phyloP scores from a whole-genome alignment of 768 basidiomycete genomes.

The Saitozyma podzolica region DNA sequence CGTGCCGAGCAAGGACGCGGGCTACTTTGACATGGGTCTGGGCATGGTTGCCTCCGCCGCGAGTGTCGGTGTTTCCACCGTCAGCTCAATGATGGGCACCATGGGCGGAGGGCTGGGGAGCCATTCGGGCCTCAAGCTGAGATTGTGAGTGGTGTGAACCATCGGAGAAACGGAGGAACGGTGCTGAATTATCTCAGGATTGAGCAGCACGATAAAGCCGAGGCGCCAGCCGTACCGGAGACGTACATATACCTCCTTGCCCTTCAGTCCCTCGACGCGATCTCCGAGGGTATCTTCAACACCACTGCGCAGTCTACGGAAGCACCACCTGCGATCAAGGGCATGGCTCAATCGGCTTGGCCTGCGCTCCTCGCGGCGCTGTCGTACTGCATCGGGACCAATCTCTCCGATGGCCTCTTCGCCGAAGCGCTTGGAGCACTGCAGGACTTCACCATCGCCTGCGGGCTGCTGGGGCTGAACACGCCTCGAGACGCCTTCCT shows the following conservation, averaged over 20 bases:
- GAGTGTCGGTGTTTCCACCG: slow-evolving; percentile 77
- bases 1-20: slow-evolving; percentile 8
- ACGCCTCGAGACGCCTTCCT: slow-evolving; percentile 94
- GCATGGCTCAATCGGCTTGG: slow-evolving; percentile 86
- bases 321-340: slow-evolving; percentile 60
- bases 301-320: slow-evolving; percentile 52
- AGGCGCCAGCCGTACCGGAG: slow-evolving; percentile 89
- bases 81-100: slow-evolving; percentile 79
- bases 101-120: slow-evolving; percentile 70
- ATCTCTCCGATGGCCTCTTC: slow-evolving; percentile 88
- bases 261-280: slow-evolving; percentile 78
- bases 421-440: slow-evolving; percentile 78
- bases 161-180: slow-evolving; percentile 2
- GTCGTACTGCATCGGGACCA: slow-evolving; percentile 84
- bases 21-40: slow-evolving; percentile 49
- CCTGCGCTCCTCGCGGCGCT: slow-evolving; percentile 87
- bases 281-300: slow-evolving; percentile 81
- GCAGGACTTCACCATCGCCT: slow-evolving; percentile 80
- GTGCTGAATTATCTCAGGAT: slow-evolving; percentile 61
- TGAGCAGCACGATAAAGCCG: slow-evolving; percentile 96
- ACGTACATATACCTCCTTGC: slow-evolving; percentile 89
- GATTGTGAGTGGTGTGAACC: slow-evolving; percentile 65
- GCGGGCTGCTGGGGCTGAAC: slow-evolving; percentile 79
- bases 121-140: slow-evolving; percentile 76
- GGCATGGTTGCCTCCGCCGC: slow-evolving; percentile 82